Conservation (phyloP, 1,139 yeast species). For the Kurtzmaniella quercitrusa region DNA sequence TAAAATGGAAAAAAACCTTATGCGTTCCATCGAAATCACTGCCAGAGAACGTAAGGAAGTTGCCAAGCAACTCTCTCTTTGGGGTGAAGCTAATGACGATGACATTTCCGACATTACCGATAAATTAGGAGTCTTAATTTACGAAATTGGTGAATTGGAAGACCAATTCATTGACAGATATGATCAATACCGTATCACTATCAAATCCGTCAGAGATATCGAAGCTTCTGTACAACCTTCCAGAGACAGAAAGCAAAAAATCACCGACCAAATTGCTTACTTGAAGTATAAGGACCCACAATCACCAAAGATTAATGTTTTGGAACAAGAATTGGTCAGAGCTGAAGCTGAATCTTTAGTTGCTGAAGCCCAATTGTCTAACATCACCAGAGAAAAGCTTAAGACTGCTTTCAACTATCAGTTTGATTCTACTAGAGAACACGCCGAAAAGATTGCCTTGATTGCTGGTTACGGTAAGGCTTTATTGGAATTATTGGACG, state of each 20-base stretch:
- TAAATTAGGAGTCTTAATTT: conserved; percentile 76
- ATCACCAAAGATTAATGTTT: conserved; percentile 73
- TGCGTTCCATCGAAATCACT: conserved; percentile 75
- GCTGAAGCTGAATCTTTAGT: conserved; percentile 89
- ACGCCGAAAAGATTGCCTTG: conserved; percentile 78
- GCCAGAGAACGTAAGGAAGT: conserved; percentile 78
- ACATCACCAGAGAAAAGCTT: conserved; percentile 81
- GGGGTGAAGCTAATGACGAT: conserved; percentile 87
- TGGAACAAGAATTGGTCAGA: conserved; percentile 85
- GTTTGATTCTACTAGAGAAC: conserved; percentile 78
- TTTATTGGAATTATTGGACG: conserved; percentile 74
- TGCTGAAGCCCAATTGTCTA: conserved; percentile 86
- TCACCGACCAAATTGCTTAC: conserved; percentile 80
- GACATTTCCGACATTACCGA: conserved; percentile 84
- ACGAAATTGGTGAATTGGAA: conserved; percentile 82
- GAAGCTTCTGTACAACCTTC: conserved; percentile 87
- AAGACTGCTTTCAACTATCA: conserved; percentile 83
- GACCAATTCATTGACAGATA: conserved; percentile 84
- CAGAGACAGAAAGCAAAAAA: conserved; percentile 80
- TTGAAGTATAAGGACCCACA: conserved; percentile 82
- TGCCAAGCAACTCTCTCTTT: conserved; percentile 74
- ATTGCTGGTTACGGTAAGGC: conserved; percentile 92
- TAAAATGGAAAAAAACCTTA: conserved; percentile 77
- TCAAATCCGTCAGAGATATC: conserved; percentile 77
- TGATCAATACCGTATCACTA: conserved; percentile 80